phyloP scores from a whole-genome alignment of 2,329 filamentous ascomycete genomes.

The Incumbomyces delicatus region DNA sequence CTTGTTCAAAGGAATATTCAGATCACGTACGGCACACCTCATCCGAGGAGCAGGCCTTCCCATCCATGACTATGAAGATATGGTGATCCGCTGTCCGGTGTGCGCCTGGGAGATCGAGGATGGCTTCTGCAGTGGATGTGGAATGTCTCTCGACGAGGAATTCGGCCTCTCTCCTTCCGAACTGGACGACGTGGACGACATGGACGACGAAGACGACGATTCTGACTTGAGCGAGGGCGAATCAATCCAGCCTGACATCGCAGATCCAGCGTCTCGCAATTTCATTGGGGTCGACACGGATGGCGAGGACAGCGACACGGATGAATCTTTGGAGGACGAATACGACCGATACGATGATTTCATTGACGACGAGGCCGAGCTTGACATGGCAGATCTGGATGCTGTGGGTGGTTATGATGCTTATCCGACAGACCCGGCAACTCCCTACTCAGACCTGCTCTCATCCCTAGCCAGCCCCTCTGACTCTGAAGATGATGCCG shows the following conservation, averaged over 20 bases:
- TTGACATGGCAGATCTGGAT: constrained; percentile 5
- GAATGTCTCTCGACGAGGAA: constrained; percentile 33
- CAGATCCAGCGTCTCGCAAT: neutral
- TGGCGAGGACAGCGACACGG: constrained; percentile 13
- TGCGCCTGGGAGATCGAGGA: constrained; percentile 58
- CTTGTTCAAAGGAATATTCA: constrained; percentile 55
- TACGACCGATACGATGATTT: constrained; percentile 12
- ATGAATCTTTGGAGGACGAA: neutral
- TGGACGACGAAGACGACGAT: constrained; percentile 1
- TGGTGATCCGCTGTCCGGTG: constrained; percentile 52
- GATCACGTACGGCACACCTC: constrained; percentile 17
- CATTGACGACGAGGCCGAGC: constrained; percentile 12
- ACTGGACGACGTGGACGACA: constrained; percentile 5
- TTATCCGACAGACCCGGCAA: neutral
- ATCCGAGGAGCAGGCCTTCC: constrained; percentile 21
- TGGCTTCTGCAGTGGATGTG: constrained; percentile 47
- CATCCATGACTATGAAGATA: constrained; percentile 46
- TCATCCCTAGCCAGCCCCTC: neutral
- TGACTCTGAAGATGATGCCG: neutral
- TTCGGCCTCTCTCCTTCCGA: constrained; percentile 3
- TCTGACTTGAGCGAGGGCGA: neutral
- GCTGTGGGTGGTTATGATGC: neutral
- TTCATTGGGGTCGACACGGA: constrained; percentile 11
- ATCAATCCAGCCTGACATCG: neutral
- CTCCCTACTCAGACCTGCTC: constrained; percentile 1